Evolutionary conservation across 108 stramenopile genomes (phyloP), one percentile per base, ranked within the genome.

Genomic region (Fragilariopsis cylindrus): DNA sequence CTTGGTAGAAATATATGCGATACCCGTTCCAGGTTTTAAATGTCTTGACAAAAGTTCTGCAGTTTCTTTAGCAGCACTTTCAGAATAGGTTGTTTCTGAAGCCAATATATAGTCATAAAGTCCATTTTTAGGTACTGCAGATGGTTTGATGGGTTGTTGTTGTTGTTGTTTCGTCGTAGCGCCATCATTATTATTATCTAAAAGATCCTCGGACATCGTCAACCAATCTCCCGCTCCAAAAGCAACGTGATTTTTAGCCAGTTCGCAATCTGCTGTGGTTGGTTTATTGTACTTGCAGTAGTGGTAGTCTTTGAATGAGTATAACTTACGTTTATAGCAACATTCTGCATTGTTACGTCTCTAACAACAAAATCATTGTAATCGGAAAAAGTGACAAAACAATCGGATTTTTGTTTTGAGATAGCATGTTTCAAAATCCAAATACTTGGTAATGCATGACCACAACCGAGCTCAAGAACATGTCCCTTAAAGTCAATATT

Each of bases 11-110:
- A 95, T 84, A 7, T 82, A 80, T 8, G 85, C 93, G 30, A 87
- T 62, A 21, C 93, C 93, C 62, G 67, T 72, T 13, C 77, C 73
- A 12, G 78, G 49, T 64, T 78, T 84, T 62, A 95, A 65, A 70
- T 91, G 91, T 40, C 73, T 78, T 6, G 73, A 40, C 64, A 95
- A 63, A 16, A 92, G 70, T 11, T 68, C 77, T 7, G 90, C 91
- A 18, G 93, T 95, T 30, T 92, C 93, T 39, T 73, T 30, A 12
- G 90, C 88, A 5, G 91, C 75, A 45, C 76, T 64, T 7, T 52
- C 45, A 7, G 93, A 88, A 76, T 95, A 95, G 0, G 91, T 89
- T 21, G 93, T 95, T 67, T 95, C 93, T 5, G 93, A 83, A 57
- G 93, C 93, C 52, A 95, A 78, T 62, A 95, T 84, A 12, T 86